These are phyloP conservation scores for Kazachstania africana DNA, from an alignment of 805 yeast species.

Conservation along the genomic window DNA sequence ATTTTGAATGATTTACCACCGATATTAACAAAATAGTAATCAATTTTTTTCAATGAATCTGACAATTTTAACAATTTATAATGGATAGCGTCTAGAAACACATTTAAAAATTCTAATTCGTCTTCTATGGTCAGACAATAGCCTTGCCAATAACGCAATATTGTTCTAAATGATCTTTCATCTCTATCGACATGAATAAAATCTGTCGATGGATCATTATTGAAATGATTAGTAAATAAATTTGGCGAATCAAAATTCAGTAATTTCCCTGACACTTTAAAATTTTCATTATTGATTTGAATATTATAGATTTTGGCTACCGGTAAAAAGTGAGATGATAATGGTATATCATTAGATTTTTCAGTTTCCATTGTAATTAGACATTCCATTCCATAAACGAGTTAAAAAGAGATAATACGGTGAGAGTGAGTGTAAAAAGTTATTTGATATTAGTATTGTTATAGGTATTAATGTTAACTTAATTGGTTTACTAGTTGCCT, in stretches of 20 bases:
- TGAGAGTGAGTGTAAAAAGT: no score
- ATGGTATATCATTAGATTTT: not conserved
- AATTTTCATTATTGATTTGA: conserved; percentile 52
- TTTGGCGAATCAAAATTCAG: conserved; percentile 78
- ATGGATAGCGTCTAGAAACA: conserved; percentile 62
- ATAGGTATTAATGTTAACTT: no score
- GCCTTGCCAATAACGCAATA: conserved; percentile 67
- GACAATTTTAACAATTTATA: conserved; percentile 50
- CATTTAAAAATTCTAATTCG: conserved; percentile 46
- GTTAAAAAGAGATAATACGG: no score
- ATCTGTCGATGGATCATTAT: conserved; percentile 22
- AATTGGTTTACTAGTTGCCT: no score
- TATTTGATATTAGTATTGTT: no score
- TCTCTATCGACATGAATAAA: conserved; percentile 54
- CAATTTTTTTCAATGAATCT: conserved; percentile 35
- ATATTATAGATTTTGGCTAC: conserved; percentile 54
- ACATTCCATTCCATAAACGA: no score
- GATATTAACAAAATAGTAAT: conserved; percentile 39
- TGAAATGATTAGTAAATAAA: conserved; percentile 65
- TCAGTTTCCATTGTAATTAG: not conserved
- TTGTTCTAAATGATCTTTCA: conserved; percentile 52
- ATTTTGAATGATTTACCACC: conserved; percentile 52
- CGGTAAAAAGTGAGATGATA: conserved; percentile 35
- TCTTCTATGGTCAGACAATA: conserved; percentile 46
- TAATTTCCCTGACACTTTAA: conserved; percentile 59